A percentile compares a stretch with the other conserved stretches of the same genome.
Conservation (phyloP, 169 alveolate species). For the Eimeria tenella region DNA sequence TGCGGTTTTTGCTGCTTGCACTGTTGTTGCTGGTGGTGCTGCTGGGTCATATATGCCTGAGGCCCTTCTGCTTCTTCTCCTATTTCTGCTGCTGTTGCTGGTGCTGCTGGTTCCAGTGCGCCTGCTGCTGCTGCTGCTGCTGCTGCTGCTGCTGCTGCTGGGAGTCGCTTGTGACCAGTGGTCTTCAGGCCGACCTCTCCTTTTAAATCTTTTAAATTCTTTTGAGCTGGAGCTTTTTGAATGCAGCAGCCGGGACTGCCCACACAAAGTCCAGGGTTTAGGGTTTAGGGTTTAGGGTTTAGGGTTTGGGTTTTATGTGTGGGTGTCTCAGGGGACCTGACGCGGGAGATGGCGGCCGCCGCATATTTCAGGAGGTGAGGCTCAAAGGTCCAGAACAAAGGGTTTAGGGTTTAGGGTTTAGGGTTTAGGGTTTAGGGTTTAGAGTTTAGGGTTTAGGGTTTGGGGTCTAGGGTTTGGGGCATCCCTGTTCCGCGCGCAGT, state of each 20-base stretch:
- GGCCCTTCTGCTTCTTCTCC: neutral
- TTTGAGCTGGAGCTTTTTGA: neutral
- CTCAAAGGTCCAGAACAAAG: neutral
- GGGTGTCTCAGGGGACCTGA: neutral
- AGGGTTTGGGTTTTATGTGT: neutral
- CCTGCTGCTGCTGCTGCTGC: constrained; percentile 24
- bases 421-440: constrained; percentile 42
- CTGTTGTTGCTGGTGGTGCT: neutral
- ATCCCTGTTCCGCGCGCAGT: no score
- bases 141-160: neutral
- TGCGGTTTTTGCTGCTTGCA: neutral
- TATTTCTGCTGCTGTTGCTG: neutral
- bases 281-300: constrained; percentile 19
- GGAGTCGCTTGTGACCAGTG: neutral
- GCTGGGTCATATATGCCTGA: neutral
- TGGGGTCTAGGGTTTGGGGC: no score
- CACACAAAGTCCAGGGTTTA: neutral
- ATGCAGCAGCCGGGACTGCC: no score
- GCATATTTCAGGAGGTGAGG: neutral
- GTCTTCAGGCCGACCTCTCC: neutral
- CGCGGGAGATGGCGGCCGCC: no score
- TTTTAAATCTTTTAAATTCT: neutral
- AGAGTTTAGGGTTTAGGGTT: constrained; percentile 36
- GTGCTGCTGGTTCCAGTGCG: neutral
- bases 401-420: constrained; percentile 23